These are phyloP conservation scores for Erodium texanum DNA, from an alignment of 441 rosid species.

Conservation along the genomic window DNA sequence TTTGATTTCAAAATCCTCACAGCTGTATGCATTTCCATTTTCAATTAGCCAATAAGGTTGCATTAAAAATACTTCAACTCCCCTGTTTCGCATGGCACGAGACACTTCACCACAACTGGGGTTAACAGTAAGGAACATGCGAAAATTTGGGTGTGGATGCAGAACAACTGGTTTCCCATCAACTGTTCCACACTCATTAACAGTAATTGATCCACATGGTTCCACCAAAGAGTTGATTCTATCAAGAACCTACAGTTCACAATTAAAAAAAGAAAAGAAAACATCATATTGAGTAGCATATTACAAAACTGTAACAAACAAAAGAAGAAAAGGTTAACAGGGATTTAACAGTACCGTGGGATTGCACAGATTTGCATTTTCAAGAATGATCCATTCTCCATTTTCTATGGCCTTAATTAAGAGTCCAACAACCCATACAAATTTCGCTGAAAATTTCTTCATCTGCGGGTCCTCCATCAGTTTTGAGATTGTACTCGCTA, in stretches of 20 bases:
- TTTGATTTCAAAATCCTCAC: slow-evolving; percentile 46
- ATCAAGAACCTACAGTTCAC: slow-evolving; percentile 73
- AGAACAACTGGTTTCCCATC: slow-evolving; percentile 86
- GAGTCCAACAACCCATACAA: slow-evolving; percentile 94
- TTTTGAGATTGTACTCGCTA: slow-evolving; percentile 44
- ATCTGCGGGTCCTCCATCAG: slow-evolving; percentile 40
- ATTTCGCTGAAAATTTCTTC: slow-evolving; percentile 52
- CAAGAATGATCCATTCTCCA: slow-evolving; percentile 94
- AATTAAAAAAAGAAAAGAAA: slow-evolving; percentile 11
- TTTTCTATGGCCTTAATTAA: slow-evolving; percentile 86
- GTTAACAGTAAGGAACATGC: slow-evolving; percentile 81
- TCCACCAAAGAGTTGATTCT: slow-evolving; percentile 98
- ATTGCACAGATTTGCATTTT: slow-evolving; percentile 95
- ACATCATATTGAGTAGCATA: slow-evolving; percentile 1
- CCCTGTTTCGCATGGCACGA: slow-evolving; percentile 98
- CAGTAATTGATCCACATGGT: slow-evolving; percentile 77
- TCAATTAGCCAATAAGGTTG: slow-evolving; percentile 76
- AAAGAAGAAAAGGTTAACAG: slow-evolving; percentile 11
- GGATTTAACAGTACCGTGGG: slow-evolving; percentile 64
- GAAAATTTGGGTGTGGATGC: slow-evolving; percentile 77
- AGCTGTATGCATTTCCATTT: slow-evolving; percentile 28
- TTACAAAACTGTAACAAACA: not conserved
- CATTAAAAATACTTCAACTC: slow-evolving; percentile 95
- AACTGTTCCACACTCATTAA: slow-evolving; percentile 82
- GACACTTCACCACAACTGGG: slow-evolving; percentile 91